Conservation (phyloP, 176 grass and related monocot species). For the Oryza australiensis region DNA sequence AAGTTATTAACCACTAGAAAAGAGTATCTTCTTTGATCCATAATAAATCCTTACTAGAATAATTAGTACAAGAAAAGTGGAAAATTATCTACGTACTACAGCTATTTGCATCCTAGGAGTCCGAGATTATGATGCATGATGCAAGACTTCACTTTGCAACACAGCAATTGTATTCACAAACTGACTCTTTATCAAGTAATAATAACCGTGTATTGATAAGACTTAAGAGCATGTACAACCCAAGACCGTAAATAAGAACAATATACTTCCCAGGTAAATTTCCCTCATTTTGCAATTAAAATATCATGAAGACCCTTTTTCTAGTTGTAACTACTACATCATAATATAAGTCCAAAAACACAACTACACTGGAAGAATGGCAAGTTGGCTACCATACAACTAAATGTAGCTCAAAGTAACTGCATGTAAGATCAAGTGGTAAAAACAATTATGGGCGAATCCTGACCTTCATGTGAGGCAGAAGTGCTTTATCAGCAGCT, state of each 20-base stretch:
- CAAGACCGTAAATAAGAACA: neutral
- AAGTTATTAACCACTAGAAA: neutral
- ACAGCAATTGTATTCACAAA: neutral
- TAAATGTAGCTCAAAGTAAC: neutral
- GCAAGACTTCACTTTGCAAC: neutral
- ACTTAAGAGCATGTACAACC: neutral
- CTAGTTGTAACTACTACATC: neutral
- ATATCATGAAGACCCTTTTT: conserved; percentile 8
- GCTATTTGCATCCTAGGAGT: too few relatives aligned
- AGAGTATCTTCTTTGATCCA: neutral
- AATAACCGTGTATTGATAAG: neutral
- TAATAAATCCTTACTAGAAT: conserved; percentile 1
- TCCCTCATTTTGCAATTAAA: neutral
- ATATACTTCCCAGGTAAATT: neutral
- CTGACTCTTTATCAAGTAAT: neutral
- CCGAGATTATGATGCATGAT: neutral
- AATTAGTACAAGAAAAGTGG: neutral
- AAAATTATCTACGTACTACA: too few relatives aligned
- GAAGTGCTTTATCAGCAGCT: conserved; percentile 93
- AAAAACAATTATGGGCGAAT: conserved; percentile 32
- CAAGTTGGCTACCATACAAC: conserved; percentile 13
- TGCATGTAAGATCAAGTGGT: conserved; percentile 13
- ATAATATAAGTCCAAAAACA: conserved; percentile 7
- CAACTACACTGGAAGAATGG: conserved; percentile 16
- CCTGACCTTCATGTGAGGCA: conserved; percentile 98